Evolutionary conservation across 2,329 filamentous ascomycete genomes (phyloP).

Genomic region (Microdochium trichocladiopsis): DNA sequence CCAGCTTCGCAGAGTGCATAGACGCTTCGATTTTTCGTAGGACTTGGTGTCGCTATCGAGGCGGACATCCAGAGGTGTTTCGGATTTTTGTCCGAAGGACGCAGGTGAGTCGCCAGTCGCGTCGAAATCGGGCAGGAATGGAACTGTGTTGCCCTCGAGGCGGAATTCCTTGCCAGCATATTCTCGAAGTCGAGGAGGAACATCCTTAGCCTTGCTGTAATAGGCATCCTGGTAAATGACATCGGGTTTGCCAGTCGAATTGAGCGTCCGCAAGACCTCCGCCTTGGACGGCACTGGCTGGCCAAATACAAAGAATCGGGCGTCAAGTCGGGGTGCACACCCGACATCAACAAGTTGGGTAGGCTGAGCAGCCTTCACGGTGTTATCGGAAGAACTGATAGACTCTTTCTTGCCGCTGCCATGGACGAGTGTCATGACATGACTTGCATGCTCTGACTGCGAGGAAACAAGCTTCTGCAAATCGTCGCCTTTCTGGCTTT

Average conservation of each 20-base stretch:
- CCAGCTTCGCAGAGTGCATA: constrained; percentile 66
- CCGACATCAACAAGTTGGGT: constrained; percentile 12
- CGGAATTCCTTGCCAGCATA: constrained; percentile 86
- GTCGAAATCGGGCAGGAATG: constrained; percentile 76
- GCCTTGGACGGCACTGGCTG: constrained; percentile 21
- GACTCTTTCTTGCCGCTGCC: constrained; percentile 6
- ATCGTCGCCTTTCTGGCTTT: constrained; percentile 25
- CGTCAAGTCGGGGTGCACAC: constrained; percentile 12
- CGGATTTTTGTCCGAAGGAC: constrained; percentile 43
- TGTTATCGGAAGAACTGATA: constrained; percentile 8
- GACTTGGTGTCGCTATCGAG: constrained; percentile 44
- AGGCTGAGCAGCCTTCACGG: constrained; percentile 4
- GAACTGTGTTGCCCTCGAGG: constrained; percentile 66
- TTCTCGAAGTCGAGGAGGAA: constrained; percentile 68
- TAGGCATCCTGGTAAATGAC: constrained; percentile 79
- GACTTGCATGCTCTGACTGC: constrained; percentile 10
- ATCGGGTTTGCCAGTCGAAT: constrained; percentile 50
- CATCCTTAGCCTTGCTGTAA: constrained; percentile 78
- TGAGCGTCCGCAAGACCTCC: constrained; percentile 49
- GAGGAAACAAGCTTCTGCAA: constrained; percentile 26
- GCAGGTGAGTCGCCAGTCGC: constrained; percentile 48
- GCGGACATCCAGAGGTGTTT: constrained; percentile 18
- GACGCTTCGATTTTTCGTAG: constrained; percentile 43
- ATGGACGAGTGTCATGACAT: neutral
- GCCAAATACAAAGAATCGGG: constrained; percentile 22